Base-by-base conservation (phyloP, 176 grass and related monocot species). In the Secale cereale region DNA sequence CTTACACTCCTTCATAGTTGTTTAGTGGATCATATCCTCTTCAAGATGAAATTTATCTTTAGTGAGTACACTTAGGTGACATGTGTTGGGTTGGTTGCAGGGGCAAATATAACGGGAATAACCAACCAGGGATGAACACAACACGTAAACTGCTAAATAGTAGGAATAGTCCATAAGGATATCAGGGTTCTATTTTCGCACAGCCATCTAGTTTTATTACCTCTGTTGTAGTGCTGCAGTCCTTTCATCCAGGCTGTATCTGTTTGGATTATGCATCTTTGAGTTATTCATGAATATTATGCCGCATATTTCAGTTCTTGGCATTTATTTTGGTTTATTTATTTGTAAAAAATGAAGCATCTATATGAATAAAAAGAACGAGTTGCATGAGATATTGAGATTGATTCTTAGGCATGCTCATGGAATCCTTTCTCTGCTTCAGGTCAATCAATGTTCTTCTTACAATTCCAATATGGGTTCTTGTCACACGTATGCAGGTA, bases 401-500 rank as follows among this genome's bases (percentile, higher is more conserved):
- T 85, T 82, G 15, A 33, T 91, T 23, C 68, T 81, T 65, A 40
- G 30, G 37, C 50, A 81, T 89, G 63, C 54, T 88, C 25, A 90
- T 89, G 52, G 23, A 43, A 10, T 54, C 20, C 77, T 36, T 81
- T 57, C 32, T 64, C 72, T 75, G 69, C 65, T 90, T 67, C 89
- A 97, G 95, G 83, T 98, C 93, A 37, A 76, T 95, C 87, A 98
- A 98, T 87, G 96, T 98, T 69, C 86, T 98, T 82, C 81, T 95
- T 66, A 98, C 96, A 60, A 98, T 78, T 91, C 96, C 96, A 71
- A 94, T 98, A 90, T 98, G 96, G 96, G 89, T 98, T 70, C 89
- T 98, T 72, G 96, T 98, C 71, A 98, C 96, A 63, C 93, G 93
- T 72, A 98, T 98, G 96, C 96, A 98, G 96, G 96, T 95, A 90